Evolutionary conservation across 2,329 filamentous ascomycete genomes (phyloP).

Genomic region (Cladophialophora exuberans): DNA sequence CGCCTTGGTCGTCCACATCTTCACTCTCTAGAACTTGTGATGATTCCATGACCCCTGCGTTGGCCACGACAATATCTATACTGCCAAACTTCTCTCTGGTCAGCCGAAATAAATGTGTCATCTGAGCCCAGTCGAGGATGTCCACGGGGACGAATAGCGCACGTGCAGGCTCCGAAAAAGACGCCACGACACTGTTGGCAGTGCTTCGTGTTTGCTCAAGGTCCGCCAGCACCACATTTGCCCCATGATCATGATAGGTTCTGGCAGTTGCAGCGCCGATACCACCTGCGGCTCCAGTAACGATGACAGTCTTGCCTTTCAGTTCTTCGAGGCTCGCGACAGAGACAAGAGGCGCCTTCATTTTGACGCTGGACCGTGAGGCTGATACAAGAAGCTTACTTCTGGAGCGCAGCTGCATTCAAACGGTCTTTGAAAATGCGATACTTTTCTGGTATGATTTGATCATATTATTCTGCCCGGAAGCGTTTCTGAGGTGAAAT

Average conservation of each 20-base stretch:
- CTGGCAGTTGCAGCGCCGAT: conserved; percentile 45
- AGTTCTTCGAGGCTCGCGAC: too few relatives aligned
- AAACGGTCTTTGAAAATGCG: too few relatives aligned
- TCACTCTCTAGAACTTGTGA: background rate
- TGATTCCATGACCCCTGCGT: conserved; percentile 16
- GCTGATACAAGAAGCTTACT: too few relatives aligned
- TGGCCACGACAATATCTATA: conserved; percentile 15
- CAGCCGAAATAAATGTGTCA: conserved; percentile 3
- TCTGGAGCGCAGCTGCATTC: too few relatives aligned
- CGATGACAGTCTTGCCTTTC: conserved; percentile 19
- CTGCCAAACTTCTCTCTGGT: conserved; percentile 5
- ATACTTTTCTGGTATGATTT: too few relatives aligned
- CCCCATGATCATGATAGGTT: conserved; percentile 36
- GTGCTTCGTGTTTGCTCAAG: background rate
- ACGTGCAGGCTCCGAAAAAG: background rate
- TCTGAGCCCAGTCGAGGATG: conserved; percentile 12
- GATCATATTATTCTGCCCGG: too few relatives aligned
- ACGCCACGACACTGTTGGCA: background rate
- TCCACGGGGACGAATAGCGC: conserved; percentile 1
- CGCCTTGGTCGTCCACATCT: background rate
- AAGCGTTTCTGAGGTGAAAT: too few relatives aligned
- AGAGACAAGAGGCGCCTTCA: too few relatives aligned
- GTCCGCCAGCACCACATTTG: conserved; percentile 11
- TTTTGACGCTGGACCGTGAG: too few relatives aligned
- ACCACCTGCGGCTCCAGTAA: conserved; percentile 35